Conservation (phyloP, 1,284 basidiomycete genomes). For the Marasmius fiardii region DNA sequence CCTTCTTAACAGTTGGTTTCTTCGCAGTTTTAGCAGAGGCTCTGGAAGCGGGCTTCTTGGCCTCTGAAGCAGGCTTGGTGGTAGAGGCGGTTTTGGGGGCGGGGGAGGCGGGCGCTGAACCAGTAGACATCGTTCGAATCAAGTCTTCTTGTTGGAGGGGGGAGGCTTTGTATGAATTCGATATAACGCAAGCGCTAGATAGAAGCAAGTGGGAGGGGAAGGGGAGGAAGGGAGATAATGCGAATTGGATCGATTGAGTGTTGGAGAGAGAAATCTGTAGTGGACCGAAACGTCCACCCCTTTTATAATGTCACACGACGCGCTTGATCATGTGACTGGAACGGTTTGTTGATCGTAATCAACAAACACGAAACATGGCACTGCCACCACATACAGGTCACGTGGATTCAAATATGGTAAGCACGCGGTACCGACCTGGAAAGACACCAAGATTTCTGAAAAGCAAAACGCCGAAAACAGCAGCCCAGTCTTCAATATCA, state of each 20-base stretch:
- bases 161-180: constrained; percentile 3
- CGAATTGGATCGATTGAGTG: constrained; percentile 13
- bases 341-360: constrained; percentile 29
- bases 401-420: constrained; percentile 4
- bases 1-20: constrained; percentile 22
- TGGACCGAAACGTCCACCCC: neutral
- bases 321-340: constrained; percentile 3
- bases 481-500: no score
- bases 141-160: constrained; percentile 10
- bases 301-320: constrained; percentile 8
- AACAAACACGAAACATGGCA: constrained; percentile 18
- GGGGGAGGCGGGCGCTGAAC: constrained; percentile 15
- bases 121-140: constrained; percentile 23
- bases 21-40: constrained; percentile 17
- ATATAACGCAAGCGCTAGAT: neutral
- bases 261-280: constrained; percentile 12
- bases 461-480: no score
- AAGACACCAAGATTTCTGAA: no score
- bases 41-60: constrained; percentile 2
- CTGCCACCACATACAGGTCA: constrained; percentile 10
- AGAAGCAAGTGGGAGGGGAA: constrained; percentile 1
- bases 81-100: constrained; percentile 17
- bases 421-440: no score
- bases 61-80: constrained; percentile 16
- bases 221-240: neutral